Evolutionary conservation across 1,284 basidiomycete species (phyloP).

Genomic region (Waitea zeae): DNA sequence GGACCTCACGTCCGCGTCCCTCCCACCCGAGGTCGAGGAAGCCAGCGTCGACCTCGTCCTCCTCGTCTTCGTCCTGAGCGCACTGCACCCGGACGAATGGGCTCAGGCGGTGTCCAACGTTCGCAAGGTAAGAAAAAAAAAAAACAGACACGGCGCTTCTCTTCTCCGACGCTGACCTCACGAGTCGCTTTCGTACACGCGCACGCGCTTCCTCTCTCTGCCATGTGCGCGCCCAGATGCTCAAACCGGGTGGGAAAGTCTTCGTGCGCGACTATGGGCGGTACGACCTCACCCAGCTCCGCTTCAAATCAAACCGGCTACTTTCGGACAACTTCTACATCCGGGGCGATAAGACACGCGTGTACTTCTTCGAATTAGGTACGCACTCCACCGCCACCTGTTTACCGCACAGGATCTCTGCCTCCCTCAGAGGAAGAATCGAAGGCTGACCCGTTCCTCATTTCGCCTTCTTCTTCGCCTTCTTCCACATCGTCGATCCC

Average conservation of each 20-base stretch:
- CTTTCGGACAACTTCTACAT: constrained; percentile 91
- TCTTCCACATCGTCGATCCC: too few relatives aligned
- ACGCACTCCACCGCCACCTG: constrained; percentile 8
- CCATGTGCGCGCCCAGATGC: constrained; percentile 48
- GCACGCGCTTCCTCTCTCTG: background rate
- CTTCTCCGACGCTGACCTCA: too few relatives aligned
- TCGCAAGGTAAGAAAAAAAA: constrained; percentile 46
- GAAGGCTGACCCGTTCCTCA: background rate
- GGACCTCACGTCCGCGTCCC: constrained; percentile 63
- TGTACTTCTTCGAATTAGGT: constrained; percentile 89
- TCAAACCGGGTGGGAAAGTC: constrained; percentile 79
- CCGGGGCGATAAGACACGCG: constrained; percentile 89
- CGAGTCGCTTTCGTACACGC: background rate
- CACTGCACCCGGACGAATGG: constrained; percentile 93
- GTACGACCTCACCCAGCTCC: constrained; percentile 84
- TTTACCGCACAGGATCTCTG: background rate
- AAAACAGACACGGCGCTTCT: too few relatives aligned
- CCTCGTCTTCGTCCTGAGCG: constrained; percentile 92
- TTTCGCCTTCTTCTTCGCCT: background rate
- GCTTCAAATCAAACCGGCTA: constrained; percentile 80
- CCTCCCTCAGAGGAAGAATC: too few relatives aligned
- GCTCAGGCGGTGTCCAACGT: constrained; percentile 71
- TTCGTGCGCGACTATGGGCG: constrained; percentile 91
- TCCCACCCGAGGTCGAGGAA: constrained; percentile 51
- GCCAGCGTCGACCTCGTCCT: constrained; percentile 74